These are phyloP conservation scores for Epichloe elymi DNA, from an alignment of 2,329 filamentous ascomycete species.

Conservation along the genomic window DNA sequence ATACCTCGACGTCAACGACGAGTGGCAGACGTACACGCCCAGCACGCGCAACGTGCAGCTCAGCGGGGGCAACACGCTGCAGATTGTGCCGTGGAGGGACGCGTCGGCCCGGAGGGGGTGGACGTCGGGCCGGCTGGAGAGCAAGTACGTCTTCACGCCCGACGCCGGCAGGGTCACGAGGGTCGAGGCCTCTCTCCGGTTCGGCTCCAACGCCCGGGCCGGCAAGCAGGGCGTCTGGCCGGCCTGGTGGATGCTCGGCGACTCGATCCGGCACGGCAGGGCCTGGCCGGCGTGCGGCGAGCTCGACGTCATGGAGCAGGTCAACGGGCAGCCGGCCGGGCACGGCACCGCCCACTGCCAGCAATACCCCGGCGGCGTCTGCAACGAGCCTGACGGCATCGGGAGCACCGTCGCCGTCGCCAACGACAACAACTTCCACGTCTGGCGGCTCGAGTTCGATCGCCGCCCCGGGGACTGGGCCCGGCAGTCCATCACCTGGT, in stretches of 20 bases:
- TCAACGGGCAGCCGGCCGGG: constrained; percentile 34
- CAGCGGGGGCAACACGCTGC: constrained; percentile 35
- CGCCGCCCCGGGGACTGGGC: constrained; percentile 31
- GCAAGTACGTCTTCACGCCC: constrained; percentile 33
- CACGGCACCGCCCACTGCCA: constrained; percentile 42
- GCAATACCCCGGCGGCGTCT: constrained; percentile 29
- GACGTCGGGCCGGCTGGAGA: constrained; percentile 44
- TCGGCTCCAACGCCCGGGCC: constrained; percentile 28
- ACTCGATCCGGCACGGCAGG: constrained; percentile 32
- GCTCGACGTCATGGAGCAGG: constrained; percentile 43
- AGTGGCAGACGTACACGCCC: constrained; percentile 35
- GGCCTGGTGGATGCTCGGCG: constrained; percentile 44
- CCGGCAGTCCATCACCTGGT: constrained; percentile 38
- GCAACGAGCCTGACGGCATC: constrained; percentile 36
- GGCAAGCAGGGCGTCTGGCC: constrained; percentile 44
- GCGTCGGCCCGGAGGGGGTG: constrained; percentile 24
- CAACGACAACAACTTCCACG: constrained; percentile 30
- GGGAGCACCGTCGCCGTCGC: constrained; percentile 22
- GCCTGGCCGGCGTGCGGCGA: constrained; percentile 42
- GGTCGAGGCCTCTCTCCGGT: constrained; percentile 32
- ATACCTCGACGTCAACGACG: constrained; percentile 35
- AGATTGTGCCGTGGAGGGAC: constrained; percentile 34
- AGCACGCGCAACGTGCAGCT: constrained; percentile 35
- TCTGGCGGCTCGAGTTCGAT: constrained; percentile 37
- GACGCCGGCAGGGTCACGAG: constrained; percentile 29